phyloP scores from a whole-genome alignment of 768 basidiomycete genomes.

The Cubamyces sp. region DNA sequence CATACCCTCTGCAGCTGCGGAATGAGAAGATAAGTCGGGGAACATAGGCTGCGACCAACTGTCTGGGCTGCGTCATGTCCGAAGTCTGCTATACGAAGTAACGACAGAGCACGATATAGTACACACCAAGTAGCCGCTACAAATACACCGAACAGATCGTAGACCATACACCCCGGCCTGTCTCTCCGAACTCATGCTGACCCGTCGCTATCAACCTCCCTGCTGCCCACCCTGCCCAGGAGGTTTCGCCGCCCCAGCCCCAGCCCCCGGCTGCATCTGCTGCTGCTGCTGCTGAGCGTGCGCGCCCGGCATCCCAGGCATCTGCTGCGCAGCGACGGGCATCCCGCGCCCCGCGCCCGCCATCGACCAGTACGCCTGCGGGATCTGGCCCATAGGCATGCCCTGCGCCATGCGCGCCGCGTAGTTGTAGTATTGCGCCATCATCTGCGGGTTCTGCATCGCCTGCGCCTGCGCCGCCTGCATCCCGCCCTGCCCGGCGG shows the following conservation, averaged over 20 bases:
- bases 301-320: slow-evolving; percentile 23
- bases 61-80: background rate
- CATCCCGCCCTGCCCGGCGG: slow-evolving; percentile 18
- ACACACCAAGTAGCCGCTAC: slow-evolving; percentile 6
- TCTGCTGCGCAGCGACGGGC: slow-evolving; percentile 25
- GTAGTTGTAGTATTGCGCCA: slow-evolving; percentile 26
- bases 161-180: slow-evolving; percentile 6
- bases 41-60: background rate
- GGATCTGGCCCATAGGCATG: slow-evolving; percentile 21
- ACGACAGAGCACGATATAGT: background rate
- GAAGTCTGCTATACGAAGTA: background rate
- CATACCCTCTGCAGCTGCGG: too few species aligned
- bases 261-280: slow-evolving; percentile 28
- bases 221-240: slow-evolving; percentile 32
- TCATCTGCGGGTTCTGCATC: slow-evolving; percentile 29
- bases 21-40: too few species aligned
- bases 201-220: slow-evolving; percentile 26
- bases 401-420: slow-evolving; percentile 24
- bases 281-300: slow-evolving; percentile 30
- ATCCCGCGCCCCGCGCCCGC: slow-evolving; percentile 28
- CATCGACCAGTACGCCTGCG: slow-evolving; percentile 23
- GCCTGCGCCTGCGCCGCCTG: slow-evolving; percentile 25
- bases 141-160: slow-evolving; percentile 19
- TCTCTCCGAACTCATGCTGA: background rate
- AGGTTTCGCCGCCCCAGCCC: slow-evolving; percentile 23